A percentile compares a stretch with the other conserved stretches of the same genome.
These are phyloP conservation scores for Blastomyces silverae DNA, from an alignment of 2,329 filamentous ascomycete species.

Conservation along the genomic window DNA sequence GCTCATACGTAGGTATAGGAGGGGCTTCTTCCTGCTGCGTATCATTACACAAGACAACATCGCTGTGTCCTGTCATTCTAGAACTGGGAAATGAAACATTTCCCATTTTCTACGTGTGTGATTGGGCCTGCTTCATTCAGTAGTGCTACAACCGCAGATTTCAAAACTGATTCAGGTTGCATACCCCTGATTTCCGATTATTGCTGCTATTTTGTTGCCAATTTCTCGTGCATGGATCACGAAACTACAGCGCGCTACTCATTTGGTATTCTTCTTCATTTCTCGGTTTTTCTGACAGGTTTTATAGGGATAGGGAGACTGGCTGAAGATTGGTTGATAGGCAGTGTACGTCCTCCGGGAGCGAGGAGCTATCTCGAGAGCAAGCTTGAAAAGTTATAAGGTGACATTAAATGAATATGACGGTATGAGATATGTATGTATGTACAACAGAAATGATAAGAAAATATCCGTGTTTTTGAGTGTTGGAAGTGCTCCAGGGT, in stretches of 20 bases:
- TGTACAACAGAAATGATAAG: background rate
- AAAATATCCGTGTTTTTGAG: background rate
- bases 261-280: background rate
- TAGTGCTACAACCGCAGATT: background rate
- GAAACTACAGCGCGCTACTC: background rate
- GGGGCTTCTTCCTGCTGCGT: background rate
- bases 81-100: background rate
- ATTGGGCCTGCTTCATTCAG: background rate
- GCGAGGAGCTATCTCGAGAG: background rate
- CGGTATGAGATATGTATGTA: background rate
- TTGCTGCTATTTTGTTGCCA: background rate
- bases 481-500: background rate
- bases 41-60: background rate
- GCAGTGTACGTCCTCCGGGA: background rate
- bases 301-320: background rate
- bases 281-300: background rate
- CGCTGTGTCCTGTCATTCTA: background rate
- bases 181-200: no score
- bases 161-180: background rate
- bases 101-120: background rate
- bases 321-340: background rate
- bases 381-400: background rate
- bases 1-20: no score
- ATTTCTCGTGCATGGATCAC: background rate
- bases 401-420: background rate